Conservation (phyloP, 768 basidiomycete species). For the Kwoniella dejecticola region DNA sequence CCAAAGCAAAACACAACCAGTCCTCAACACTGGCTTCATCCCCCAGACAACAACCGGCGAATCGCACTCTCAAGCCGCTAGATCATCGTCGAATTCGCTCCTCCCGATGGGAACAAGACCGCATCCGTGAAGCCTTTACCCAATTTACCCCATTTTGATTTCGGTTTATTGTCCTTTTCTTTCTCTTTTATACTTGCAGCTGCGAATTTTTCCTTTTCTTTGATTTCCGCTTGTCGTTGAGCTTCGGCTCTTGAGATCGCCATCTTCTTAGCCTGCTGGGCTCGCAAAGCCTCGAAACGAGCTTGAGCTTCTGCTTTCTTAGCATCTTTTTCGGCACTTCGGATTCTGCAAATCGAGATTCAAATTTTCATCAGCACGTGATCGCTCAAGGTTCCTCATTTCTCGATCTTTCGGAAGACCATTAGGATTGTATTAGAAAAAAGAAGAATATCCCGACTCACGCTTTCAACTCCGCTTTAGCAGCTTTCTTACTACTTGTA, state of each 20-base stretch:
- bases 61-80: background rate
- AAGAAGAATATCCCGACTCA: too few species aligned
- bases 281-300: constrained; percentile 35
- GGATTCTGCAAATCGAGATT: constrained; percentile 30
- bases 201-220: constrained; percentile 5
- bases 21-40: too few species aligned
- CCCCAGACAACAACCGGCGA: too few species aligned
- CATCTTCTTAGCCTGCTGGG: constrained; percentile 34
- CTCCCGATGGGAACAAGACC: constrained; percentile 35
- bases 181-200: constrained; percentile 2
- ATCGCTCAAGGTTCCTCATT: background rate
- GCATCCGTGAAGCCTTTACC: constrained; percentile 37
- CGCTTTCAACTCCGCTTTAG: constrained; percentile 31
- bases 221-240: constrained; percentile 20
- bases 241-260: constrained; percentile 29
- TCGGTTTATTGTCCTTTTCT: constrained; percentile 15
- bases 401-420: background rate
- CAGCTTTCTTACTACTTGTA: constrained; percentile 27
- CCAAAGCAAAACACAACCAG: too few species aligned
- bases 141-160: constrained; percentile 37
- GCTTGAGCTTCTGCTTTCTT: constrained; percentile 37
- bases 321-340: constrained; percentile 35
- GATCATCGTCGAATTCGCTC: constrained; percentile 5
- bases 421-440: too few species aligned
- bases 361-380: too few species aligned